Percentiles rank a stretch among this genome's conserved stretches.
These are phyloP conservation scores for Kurtzmaniella cleridarum DNA, from an alignment of 805 yeast genomes.

Conservation along the genomic window DNA sequence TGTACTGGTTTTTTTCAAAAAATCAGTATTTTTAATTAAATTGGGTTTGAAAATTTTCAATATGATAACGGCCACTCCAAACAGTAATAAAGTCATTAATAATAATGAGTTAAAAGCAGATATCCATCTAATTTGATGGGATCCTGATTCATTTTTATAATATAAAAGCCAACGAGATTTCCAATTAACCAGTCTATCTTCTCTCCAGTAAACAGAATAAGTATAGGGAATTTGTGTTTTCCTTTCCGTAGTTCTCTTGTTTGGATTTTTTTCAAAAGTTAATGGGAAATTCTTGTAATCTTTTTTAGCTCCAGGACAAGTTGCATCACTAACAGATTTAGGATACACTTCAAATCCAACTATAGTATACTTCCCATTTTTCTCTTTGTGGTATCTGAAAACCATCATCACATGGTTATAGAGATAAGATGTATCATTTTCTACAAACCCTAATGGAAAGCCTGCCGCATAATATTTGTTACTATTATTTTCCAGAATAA, in stretches of 20 bases:
- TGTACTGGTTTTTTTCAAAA: too few relatives aligned
- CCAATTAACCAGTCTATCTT: constrained; percentile 63
- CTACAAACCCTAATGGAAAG: constrained; percentile 73
- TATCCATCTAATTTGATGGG: constrained; percentile 64
- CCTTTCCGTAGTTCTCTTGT: constrained; percentile 20
- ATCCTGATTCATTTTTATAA: constrained; percentile 46
- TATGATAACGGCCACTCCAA: constrained; percentile 61
- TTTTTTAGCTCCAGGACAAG: constrained; percentile 72
- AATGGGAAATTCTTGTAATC: constrained; percentile 54
- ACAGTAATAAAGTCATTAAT: constrained; percentile 54
- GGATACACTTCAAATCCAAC: constrained; percentile 93
- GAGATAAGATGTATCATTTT: constrained; percentile 48
- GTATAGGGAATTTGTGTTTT: constrained; percentile 63
- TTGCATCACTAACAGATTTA: constrained; percentile 59
- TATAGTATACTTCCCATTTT: constrained; percentile 44
- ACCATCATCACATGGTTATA: constrained; percentile 82
- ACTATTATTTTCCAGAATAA: constrained; percentile 49
- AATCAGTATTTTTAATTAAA: constrained; percentile 18
- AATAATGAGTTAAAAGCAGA: constrained; percentile 69
- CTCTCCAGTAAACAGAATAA: constrained; percentile 85
- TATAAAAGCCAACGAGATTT: constrained; percentile 70
- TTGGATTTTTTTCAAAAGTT: constrained; percentile 24
- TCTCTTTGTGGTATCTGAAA: constrained; percentile 58
- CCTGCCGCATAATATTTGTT: constrained; percentile 80
- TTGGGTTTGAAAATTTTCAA: constrained; percentile 51